These are phyloP conservation scores for Globisporangium alternatum DNA, from an alignment of 352 stramenopile genomes.

Conservation along the genomic window DNA sequence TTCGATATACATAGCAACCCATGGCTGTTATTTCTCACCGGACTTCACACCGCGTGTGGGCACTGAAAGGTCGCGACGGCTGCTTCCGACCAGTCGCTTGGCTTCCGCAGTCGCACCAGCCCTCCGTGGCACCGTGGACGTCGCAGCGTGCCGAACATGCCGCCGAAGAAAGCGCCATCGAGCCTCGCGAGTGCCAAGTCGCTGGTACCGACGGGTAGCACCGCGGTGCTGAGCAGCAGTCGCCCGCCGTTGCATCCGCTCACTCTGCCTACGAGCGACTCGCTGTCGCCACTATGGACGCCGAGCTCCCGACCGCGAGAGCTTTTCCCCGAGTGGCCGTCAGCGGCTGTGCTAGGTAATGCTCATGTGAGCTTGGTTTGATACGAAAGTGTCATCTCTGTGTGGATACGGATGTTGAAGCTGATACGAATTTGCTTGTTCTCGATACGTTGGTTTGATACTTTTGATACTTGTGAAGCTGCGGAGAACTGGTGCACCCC, in stretches of 20 bases:
- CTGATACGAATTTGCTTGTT: not conserved
- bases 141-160: not conserved
- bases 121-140: not conserved
- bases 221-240: not conserved
- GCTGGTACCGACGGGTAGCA: constrained; percentile 2
- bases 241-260: constrained; percentile 25
- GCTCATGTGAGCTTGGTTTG: not conserved
- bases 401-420: not conserved
- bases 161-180: constrained; percentile 17
- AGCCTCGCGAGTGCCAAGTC: constrained; percentile 16
- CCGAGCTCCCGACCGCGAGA: constrained; percentile 27
- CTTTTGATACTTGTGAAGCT: constrained; percentile 18
- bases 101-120: not conserved
- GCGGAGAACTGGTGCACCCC: constrained; percentile 46
- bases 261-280: constrained; percentile 26
- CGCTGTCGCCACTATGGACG: constrained; percentile 43
- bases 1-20: no score
- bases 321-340: constrained; percentile 67
- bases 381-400: not conserved
- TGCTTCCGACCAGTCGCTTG: not conserved
- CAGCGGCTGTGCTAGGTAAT: constrained; percentile 20
- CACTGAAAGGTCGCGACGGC: no score
- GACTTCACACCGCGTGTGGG: no score
- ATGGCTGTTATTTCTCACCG: no score
- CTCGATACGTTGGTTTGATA: not conserved